Conservation (phyloP, 257 asterid genomes). For the Gentiana macrophylla region DNA sequence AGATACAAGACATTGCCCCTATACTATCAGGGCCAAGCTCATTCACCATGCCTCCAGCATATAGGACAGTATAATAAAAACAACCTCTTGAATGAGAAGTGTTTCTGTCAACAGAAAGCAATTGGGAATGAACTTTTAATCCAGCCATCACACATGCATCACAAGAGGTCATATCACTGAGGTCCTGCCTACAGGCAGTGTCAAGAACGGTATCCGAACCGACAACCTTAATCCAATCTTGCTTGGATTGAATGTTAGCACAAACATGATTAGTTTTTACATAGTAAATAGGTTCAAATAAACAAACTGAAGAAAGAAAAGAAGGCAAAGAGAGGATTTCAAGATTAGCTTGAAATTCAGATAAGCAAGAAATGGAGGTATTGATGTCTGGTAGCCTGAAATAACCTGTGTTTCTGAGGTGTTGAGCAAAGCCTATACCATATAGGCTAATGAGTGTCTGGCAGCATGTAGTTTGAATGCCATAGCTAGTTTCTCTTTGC, state of each 20-base stretch:
- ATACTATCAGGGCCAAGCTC: slow-evolving; percentile 39
- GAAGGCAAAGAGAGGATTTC: slow-evolving; percentile 20
- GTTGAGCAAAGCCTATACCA: slow-evolving; percentile 38
- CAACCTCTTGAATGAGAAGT: slow-evolving; percentile 37
- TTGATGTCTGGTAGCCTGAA: slow-evolving; percentile 37
- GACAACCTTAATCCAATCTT: slow-evolving; percentile 28
- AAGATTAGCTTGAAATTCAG: slow-evolving; percentile 37
- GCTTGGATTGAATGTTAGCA: slow-evolving; percentile 31
- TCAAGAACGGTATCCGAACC: slow-evolving; percentile 32
- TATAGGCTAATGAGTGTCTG: slow-evolving; percentile 52
- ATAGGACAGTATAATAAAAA: slow-evolving; percentile 33
- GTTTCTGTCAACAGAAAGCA: slow-evolving; percentile 31
- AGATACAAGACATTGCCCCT: slow-evolving; percentile 44
- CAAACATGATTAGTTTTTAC: slow-evolving; percentile 40
- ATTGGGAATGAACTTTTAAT: slow-evolving; percentile 29
- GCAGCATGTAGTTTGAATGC: slow-evolving; percentile 26
- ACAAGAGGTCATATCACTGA: slow-evolving; percentile 31
- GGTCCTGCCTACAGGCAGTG: slow-evolving; percentile 24
- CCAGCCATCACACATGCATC: slow-evolving; percentile 49
- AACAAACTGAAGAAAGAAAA: slow-evolving; percentile 27
- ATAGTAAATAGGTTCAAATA: slow-evolving; percentile 25
- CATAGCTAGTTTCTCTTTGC: background rate
- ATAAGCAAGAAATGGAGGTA: slow-evolving; percentile 42
- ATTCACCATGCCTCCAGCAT: slow-evolving; percentile 51
- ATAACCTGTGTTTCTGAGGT: slow-evolving; percentile 30